A percentile compares a stretch with the other conserved stretches of the same genome.
phyloP scores from a whole-genome alignment of 768 basidiomycete genomes.

The Termitomyces eurrhizus region DNA sequence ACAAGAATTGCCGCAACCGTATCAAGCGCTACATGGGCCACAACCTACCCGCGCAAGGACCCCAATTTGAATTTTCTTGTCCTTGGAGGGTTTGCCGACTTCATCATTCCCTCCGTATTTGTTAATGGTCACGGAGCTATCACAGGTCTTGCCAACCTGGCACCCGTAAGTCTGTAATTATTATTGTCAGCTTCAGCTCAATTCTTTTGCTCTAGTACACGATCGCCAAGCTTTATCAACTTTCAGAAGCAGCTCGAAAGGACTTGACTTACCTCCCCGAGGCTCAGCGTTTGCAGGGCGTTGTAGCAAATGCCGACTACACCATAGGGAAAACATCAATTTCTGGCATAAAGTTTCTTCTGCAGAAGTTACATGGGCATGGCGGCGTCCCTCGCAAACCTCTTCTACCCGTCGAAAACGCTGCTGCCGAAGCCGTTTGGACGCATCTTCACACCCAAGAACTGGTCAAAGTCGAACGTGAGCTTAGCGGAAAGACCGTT shows the following conservation, averaged over 20 bases:
- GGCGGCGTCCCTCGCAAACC: slow-evolving; percentile 80
- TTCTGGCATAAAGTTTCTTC: slow-evolving; percentile 77
- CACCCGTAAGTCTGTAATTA: slow-evolving; percentile 48
- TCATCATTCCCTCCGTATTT: slow-evolving; percentile 68
- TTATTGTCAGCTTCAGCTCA: slow-evolving; percentile 2
- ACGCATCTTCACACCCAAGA: slow-evolving; percentile 67
- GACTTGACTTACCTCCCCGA: slow-evolving; percentile 58
- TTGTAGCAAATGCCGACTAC: slow-evolving; percentile 76
- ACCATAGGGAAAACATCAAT: slow-evolving; percentile 76
- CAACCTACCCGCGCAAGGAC: slow-evolving; percentile 65
- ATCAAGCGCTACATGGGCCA: slow-evolving; percentile 50
- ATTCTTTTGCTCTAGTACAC: slow-evolving; percentile 41
- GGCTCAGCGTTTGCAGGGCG: slow-evolving; percentile 73
- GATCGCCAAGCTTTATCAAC: slow-evolving; percentile 54
- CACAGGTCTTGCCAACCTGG: slow-evolving; percentile 82
- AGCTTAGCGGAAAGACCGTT: slow-evolving; percentile 41
- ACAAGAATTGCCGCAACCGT: slow-evolving; percentile 76
- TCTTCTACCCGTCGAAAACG: slow-evolving; percentile 58
- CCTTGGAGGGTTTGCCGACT: slow-evolving; percentile 83
- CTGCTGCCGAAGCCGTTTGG: slow-evolving; percentile 60
- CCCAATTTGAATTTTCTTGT: slow-evolving; percentile 72
- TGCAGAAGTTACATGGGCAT: slow-evolving; percentile 75
- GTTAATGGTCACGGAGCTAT: slow-evolving; percentile 85
- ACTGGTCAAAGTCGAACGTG: slow-evolving; percentile 61
- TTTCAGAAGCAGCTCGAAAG: slow-evolving; percentile 52